Base-by-base conservation (phyloP, 805 yeast species). In the Kodamaea jinghongensis region DNA sequence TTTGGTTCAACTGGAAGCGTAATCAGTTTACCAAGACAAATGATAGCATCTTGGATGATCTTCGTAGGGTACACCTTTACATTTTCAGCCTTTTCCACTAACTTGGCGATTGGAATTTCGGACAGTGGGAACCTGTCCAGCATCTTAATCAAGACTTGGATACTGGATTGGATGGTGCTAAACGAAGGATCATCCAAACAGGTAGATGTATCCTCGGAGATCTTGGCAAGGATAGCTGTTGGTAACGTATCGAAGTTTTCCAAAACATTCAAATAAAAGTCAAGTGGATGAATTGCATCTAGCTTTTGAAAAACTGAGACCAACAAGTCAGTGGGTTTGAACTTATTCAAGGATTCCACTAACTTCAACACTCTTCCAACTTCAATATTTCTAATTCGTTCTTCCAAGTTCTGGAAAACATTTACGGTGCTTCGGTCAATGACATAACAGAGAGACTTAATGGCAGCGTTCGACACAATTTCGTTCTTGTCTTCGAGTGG, bases 381-480 rank as follows among this genome's bases (percentile, higher is more conserved):
- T 15, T 60, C 57, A 14, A 60, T 38, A 4, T 28, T 31, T 0
- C 49, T 28, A 28, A 46, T 31, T 10, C 14, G 14, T 9, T 6
- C 36, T 9, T 22, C 28, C 22, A 23, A 22, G 3, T 27, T 22
- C 12, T 33, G 9, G 27, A n/a, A 26, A 17, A 17, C 22, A 7
- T 17, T 22, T 4, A 4, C 36, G 1, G 52, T 32, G 0, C 69
- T 54, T 5, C 34, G 39, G 32, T 58, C 56, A 34, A 78, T 63
- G 4, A 79, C 56, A 1, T 51, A 49, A 4, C 68, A 65, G 27
- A 79, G 47, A 2, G 82, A 58, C 12, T 61, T 62, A 26, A 82
- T 54, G 1, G 76, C 63, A 42, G 76, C 79, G 30, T 64, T 59
- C 1, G 78, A 67, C 0, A 81, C 88, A 14, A 70, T 57, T 6